Evolutionary conservation across 768 basidiomycete genomes (phyloP).

Genomic region (Phaffia australis): DNA sequence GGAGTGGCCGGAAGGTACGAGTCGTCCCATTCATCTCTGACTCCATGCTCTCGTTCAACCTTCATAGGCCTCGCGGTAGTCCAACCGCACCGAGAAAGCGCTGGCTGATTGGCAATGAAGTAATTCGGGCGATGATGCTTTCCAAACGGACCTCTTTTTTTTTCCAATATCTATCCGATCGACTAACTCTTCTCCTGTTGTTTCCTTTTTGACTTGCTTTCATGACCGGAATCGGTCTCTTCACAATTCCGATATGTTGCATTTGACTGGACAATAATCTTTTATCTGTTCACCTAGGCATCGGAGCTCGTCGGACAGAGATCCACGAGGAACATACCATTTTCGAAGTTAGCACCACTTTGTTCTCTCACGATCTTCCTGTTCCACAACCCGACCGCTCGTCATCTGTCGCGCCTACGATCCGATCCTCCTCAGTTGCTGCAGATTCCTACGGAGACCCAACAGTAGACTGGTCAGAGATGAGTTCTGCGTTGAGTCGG

Average conservation of each 20-base stretch:
- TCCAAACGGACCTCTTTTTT: no score
- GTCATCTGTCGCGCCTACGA: constrained; percentile 35
- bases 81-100: constrained; percentile 1
- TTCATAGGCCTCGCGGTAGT: not conserved
- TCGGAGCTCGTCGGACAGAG: constrained; percentile 64
- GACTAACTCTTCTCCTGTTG: constrained; percentile 5
- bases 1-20: constrained; percentile 76
- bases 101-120: not conserved
- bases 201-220: constrained; percentile 14
- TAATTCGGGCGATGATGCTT: constrained; percentile 1
- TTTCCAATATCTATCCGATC: not conserved
- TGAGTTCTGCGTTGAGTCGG: not conserved
- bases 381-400: constrained; percentile 35
- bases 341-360: constrained; percentile 57
- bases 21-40: not conserved
- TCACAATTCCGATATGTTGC: constrained; percentile 13
- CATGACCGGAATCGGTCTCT: constrained; percentile 1
- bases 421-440: constrained; percentile 46
- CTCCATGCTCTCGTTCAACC: not conserved
- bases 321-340: constrained; percentile 66
- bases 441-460: constrained; percentile 45
- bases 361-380: constrained; percentile 48
- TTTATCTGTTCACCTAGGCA: constrained; percentile 38
- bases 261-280: not conserved
- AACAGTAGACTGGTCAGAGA: constrained; percentile 2